Base-by-base conservation (phyloP, 2,329 filamentous ascomycete species). In the Spiromastix sp. region DNA sequence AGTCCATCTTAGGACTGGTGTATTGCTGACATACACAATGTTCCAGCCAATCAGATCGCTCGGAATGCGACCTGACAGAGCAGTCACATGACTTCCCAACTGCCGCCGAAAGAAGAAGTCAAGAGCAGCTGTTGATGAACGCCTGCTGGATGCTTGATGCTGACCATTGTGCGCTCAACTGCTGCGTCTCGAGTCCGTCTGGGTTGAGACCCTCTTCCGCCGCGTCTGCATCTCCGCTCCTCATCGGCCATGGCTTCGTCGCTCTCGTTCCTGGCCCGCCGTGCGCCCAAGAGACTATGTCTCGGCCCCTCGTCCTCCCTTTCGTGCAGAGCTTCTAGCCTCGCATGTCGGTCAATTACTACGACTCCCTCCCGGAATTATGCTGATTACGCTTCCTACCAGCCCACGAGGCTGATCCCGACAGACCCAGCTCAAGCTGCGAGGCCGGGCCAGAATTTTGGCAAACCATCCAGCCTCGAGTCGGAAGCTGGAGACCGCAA, bases 401-500 rank as follows among this genome's bases (percentile, higher is more conserved):
- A 67, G 50, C 61, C 66, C 29, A 78, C 68, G 30, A 66, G 68
- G 39, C 57, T 79, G 32, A 63, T 77, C 36, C 67, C 69, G 19
- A 73, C 73, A 27, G 74, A 79, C 52, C 62, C 69, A 38, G 64
- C 68, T 38, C 48, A 54, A 41, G 64, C 63, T 44, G 58, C 35
- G 24, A 25, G 13, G 31, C 13, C 24, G 22, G 8, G 13, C 32
- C 2, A 20, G 22, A 21, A 30, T 27, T 34, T 27, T 17, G 36
- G 33, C 3, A 33, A 43, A 18, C 28, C 42, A 6, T 32, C 68
- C 17, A 62, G 49, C 27, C 63, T 69, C 34, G 69, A 72, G 48
- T 66, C 61, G 36, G 54, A 62, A 38, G 55, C 47, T 43, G 54
- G 54, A 30, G 63, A 68, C 64, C 81, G 89, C 63, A 96, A 95